These are phyloP conservation scores for Pinus tabuliformis DNA, from an alignment of 75 land plant genomes.

Conservation along the genomic window DNA sequence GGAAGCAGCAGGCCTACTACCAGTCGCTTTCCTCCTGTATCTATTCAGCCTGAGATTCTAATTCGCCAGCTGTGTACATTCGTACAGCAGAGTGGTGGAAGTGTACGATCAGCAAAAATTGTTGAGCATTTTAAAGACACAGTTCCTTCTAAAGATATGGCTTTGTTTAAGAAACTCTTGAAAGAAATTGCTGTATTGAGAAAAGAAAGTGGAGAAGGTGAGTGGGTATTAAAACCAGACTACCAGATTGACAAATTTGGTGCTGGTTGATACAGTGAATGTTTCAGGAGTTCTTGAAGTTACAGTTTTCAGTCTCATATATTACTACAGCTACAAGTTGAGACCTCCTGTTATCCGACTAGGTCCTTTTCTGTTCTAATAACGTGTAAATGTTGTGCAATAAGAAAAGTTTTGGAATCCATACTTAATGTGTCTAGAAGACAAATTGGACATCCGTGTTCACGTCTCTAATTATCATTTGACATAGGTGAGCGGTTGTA, in stretches of 20 bases:
- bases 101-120: conserved; percentile 47
- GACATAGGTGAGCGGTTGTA: neutral
- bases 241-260: conserved; percentile 24
- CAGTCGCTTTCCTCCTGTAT: neutral
- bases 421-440: neutral
- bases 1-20: conserved; percentile 7
- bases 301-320: neutral
- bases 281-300: neutral
- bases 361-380: no score
- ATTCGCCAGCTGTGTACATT: conserved; percentile 73
- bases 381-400: neutral
- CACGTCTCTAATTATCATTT: neutral
- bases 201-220: conserved; percentile 50
- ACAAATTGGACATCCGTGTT: neutral
- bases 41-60: conserved; percentile 59
- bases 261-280: neutral
- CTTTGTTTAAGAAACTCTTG: conserved; percentile 79
- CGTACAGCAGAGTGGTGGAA: conserved; percentile 72
- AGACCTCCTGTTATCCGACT: neutral
- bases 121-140: conserved; percentile 71
- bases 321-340: neutral
- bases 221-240: conserved; percentile 85
- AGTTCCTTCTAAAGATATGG: conserved; percentile 52
- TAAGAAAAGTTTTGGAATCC: neutral
- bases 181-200: conserved; percentile 76